These are phyloP conservation scores for Nitzschia sp. DNA, from an alignment of 108 stramenopile genomes.

Conservation along the genomic window DNA sequence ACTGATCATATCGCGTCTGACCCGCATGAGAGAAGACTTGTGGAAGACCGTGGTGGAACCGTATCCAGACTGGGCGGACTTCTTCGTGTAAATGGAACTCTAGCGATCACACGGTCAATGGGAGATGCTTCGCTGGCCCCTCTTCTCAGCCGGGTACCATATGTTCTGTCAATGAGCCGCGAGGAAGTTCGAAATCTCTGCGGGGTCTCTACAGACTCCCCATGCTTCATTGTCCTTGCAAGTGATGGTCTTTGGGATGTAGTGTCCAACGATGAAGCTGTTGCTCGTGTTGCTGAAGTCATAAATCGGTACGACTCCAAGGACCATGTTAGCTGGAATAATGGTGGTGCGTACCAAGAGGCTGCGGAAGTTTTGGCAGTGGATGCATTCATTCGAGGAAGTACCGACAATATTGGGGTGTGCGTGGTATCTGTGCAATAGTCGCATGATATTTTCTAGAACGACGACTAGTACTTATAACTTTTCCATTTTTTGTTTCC, in stretches of 20 bases:
- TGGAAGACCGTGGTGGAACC: conserved; percentile 67
- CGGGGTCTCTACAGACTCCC: conserved; percentile 25
- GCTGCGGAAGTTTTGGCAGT: conserved; percentile 77
- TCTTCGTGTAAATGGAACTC: conserved; percentile 82
- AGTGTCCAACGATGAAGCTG: conserved; percentile 85
- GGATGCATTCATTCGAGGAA: conserved; percentile 91
- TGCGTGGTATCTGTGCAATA: conserved; percentile 52
- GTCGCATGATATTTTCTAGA: background rate
- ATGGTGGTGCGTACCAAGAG: conserved; percentile 66
- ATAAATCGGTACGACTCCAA: conserved; percentile 24
- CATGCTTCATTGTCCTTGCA: conserved; percentile 87
- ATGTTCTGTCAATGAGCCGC: conserved; percentile 59
- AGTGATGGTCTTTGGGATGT: conserved; percentile 97
- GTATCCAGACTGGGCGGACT: conserved; percentile 63
- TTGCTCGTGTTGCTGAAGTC: conserved; percentile 62
- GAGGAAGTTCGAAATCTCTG: conserved; percentile 45
- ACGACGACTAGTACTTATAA: too few relatives aligned
- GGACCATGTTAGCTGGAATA: conserved; percentile 27
- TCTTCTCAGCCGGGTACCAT: conserved; percentile 64
- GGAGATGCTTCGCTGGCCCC: conserved; percentile 72
- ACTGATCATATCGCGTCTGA: conserved; percentile 84
- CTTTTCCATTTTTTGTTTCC: too few relatives aligned
- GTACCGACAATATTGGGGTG: conserved; percentile 93
- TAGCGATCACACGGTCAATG: conserved; percentile 86
- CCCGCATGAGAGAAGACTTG: conserved; percentile 50